Percentiles rank a stretch among this genome's conserved stretches.
phyloP scores from a whole-genome alignment of 306 rosid species.

The Urtica urens region DNA sequence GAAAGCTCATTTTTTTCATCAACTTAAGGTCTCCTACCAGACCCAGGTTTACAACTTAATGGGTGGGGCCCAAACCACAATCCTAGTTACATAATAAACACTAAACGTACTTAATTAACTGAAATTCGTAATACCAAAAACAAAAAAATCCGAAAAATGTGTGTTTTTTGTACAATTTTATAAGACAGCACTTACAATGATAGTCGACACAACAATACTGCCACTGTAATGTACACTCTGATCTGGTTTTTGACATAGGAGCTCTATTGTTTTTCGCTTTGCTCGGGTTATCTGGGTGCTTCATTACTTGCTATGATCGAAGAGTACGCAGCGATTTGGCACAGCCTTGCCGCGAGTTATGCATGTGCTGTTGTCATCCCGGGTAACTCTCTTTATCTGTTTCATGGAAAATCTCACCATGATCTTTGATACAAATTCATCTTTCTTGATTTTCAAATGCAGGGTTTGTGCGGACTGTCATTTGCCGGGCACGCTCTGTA shows the following conservation, averaged over 20 bases:
- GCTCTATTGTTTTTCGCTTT: constrained; percentile 85
- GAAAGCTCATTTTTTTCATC: no score
- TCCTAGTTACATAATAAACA: no score
- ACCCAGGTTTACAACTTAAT: no score
- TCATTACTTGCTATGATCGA: constrained; percentile 94
- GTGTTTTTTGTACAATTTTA: no score
- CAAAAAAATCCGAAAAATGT: no score
- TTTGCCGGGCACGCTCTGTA: constrained; percentile 94
- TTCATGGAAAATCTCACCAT: constrained; percentile 4
- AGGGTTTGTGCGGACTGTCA: constrained; percentile 98
- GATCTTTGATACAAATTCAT: constrained; percentile 1
- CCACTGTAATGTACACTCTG: constrained; percentile 15
- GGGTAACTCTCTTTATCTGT: constrained; percentile 44
- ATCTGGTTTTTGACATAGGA: constrained; percentile 42
- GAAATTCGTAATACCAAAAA: no score
- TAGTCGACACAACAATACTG: no score
- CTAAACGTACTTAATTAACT: no score
- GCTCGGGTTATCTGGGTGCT: constrained; percentile 97
- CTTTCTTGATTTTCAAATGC: constrained; percentile 19
- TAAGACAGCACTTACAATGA: no score
- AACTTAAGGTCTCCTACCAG: no score
- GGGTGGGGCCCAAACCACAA: no score
- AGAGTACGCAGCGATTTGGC: constrained; percentile 97
- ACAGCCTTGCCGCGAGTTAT: constrained; percentile 96
- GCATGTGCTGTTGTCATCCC: constrained; percentile 98